phyloP scores from a whole-genome alignment of 106 monocot species.

The Apostasia shenzhenica region DNA sequence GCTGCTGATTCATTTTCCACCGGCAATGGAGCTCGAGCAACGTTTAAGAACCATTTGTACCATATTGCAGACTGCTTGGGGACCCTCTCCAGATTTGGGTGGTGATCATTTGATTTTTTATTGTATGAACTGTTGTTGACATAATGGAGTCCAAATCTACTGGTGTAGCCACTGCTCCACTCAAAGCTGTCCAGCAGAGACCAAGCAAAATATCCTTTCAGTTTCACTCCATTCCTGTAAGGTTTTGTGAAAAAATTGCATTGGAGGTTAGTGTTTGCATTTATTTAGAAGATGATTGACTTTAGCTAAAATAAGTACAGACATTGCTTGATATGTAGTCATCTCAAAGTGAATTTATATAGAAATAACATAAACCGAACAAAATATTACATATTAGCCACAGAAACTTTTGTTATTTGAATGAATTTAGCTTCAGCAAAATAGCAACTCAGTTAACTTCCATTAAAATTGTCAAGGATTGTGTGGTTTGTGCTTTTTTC shows the following conservation, averaged over 20 bases:
- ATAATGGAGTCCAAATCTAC: constrained; percentile 2
- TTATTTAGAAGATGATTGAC: too few species aligned
- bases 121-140: background rate
- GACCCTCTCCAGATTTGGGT: background rate
- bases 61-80: background rate
- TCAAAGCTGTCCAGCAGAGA: constrained; percentile 18
- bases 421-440: background rate
- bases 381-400: too few species aligned
- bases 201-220: constrained; percentile 17
- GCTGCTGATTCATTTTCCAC: too few species aligned
- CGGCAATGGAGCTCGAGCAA: too few species aligned
- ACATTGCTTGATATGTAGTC: too few species aligned
- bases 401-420: background rate
- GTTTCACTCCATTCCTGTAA: background rate
- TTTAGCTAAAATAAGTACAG: too few species aligned
- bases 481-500: background rate
- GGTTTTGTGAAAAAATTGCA: too few species aligned
- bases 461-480: background rate
- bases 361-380: background rate
- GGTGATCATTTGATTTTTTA: too few species aligned
- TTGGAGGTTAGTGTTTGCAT: too few species aligned
- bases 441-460: background rate
- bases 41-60: background rate
- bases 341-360: background rate
- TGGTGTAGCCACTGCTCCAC: constrained; percentile 12